A percentile compares a stretch with the other conserved stretches of the same genome.
phyloP scores from a whole-genome alignment of 2,329 filamentous ascomycete genomes.

The Stemphylium vesicarium region DNA sequence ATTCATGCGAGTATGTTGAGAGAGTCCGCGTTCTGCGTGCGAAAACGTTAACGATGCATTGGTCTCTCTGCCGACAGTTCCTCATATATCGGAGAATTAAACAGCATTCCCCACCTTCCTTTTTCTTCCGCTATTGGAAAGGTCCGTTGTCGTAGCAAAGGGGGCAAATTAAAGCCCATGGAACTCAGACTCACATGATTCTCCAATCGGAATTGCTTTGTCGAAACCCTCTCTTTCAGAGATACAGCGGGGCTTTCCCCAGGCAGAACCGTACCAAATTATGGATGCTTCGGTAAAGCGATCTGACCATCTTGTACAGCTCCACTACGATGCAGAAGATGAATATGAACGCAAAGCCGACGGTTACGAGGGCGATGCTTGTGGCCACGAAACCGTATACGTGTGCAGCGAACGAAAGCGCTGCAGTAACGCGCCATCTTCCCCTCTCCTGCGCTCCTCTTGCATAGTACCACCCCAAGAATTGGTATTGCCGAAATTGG shows the following conservation, averaged over 20 bases:
- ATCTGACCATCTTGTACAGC: neutral
- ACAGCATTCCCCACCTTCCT: neutral
- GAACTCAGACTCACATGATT: neutral
- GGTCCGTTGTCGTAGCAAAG: neutral
- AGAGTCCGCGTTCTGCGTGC: neutral
- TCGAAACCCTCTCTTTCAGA: neutral
- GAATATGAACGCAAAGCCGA: neutral
- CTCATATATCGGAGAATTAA: neutral
- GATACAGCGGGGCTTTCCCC: neutral
- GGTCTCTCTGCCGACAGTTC: neutral
- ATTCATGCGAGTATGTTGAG: neutral
- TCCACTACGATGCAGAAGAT: neutral
- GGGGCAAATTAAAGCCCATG: neutral
- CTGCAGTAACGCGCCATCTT: neutral
- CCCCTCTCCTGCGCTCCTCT: neutral
- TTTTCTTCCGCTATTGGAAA: neutral
- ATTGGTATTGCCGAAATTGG: neutral
- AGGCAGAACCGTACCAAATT: neutral
- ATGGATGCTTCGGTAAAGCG: neutral
- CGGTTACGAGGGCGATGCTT: neutral
- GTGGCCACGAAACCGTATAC: neutral
- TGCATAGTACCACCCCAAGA: conserved; percentile 9
- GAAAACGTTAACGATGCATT: neutral
- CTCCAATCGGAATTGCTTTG: neutral
- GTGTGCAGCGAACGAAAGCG: conserved; percentile 1